These are phyloP conservation scores for Exophiala sp. DNA, from an alignment of 2,329 filamentous ascomycete species.

Conservation along the genomic window DNA sequence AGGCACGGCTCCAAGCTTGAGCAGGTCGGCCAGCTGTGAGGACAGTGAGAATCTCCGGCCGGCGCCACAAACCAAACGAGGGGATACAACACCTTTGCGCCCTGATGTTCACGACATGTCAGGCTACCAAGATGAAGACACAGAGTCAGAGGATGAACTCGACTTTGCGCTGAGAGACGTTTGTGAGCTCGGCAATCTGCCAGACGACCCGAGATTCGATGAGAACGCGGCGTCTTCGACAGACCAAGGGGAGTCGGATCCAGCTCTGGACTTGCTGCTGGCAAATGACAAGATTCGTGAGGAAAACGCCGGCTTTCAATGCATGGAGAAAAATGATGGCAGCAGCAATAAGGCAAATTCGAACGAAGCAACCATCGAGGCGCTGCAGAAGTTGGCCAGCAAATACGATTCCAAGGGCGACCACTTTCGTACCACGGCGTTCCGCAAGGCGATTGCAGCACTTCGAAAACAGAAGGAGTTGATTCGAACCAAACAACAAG, in stretches of 20 bases:
- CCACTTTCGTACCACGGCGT: constrained; percentile 70
- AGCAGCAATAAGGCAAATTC: constrained; percentile 54
- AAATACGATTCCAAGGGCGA: constrained; percentile 75
- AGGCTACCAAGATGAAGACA: constrained; percentile 38
- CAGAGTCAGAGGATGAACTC: constrained; percentile 12
- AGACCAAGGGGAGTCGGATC: not conserved
- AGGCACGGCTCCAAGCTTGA: not conserved
- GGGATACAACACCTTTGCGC: not conserved
- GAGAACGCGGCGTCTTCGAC: not conserved
- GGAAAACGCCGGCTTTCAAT: constrained; percentile 49
- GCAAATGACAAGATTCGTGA: constrained; percentile 1
- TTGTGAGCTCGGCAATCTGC: constrained; percentile 1
- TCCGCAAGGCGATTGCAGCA: constrained; percentile 72
- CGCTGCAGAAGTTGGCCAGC: constrained; percentile 73
- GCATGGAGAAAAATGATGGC: constrained; percentile 56
- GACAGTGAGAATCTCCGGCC: not conserved
- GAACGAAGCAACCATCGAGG: constrained; percentile 70
- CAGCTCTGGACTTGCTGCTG: not conserved
- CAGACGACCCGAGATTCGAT: constrained; percentile 1
- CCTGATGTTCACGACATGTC: not conserved
- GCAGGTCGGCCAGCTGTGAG: not conserved
- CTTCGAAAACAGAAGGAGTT: constrained; percentile 63
- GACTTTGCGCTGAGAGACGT: constrained; percentile 34
- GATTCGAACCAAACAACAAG: constrained; percentile 67
- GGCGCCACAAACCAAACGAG: not conserved